Base-by-base conservation (phyloP, 441 rosid genomes). In the Euphorbia corollata region DNA sequence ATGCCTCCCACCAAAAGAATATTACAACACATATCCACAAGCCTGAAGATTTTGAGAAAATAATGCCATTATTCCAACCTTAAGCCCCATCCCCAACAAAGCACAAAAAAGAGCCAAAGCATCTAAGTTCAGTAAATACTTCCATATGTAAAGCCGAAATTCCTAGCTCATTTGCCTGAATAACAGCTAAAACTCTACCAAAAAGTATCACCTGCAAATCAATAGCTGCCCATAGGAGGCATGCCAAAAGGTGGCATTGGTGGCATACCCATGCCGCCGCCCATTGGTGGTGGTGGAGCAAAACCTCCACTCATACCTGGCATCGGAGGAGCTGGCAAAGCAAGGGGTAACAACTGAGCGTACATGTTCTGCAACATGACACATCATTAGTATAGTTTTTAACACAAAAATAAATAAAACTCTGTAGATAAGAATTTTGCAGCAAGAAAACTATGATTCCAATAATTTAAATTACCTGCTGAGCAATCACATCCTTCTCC, bases 261-360 rank as follows among this genome's bases (percentile, higher is more conserved):
- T 18, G 90, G 96, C 97, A 94, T 87, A 16, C 97, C 96, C 88
- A 87, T 84, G 27, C 32, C 32, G 4, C 88, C 99, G 0, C 88
- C 89, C 95, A 91, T 85, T 0, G 81, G 86, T 56, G 91, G 96
- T 65, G 87, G 89, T 22, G 86, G 88, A 9, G 75, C 87, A 57
- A 70, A 86, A 53, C 87, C 86, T 53, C 88, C 92, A 8, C 92
- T 93, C 99, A 93, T 91, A 8, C 98, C 97, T 0, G 98, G 96
- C 92, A 94, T 87, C 27, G 98, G 97, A 11, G 98, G 99, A 2
- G 99, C 99, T 0, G 99, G 99, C 77, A 94, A 74, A 39, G 99
- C 99, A 27, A 94, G 89, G 54, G 99, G 98, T 73, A 94, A 76
- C 71, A 94, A 75, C 70, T 94, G 99, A 6, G 99, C 98, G 64